Evolutionary conservation across 768 basidiomycete species (phyloP), one percentile per base, ranked within the genome.

Genomic region (Mycena metata): DNA sequence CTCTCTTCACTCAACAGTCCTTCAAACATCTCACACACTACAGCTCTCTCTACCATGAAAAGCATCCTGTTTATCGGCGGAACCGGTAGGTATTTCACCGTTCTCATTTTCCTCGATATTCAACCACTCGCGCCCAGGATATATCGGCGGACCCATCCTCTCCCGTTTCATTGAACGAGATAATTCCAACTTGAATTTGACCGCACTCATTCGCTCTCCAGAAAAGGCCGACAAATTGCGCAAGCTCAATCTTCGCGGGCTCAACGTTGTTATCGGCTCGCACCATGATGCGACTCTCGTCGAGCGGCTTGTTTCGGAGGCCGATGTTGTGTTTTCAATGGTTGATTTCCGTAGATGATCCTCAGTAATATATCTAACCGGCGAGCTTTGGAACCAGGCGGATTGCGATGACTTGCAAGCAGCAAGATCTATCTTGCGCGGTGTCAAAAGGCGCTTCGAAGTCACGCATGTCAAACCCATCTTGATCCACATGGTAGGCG

Each of bases 261-360:
- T 66, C 8, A 66, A 66, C 57, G 10, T 66, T 1, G 50, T 77
- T 17, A 11, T 78, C 16, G 81, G 81, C 13, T 76, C 80, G 30
- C 69, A 80, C 54, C 65, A 74, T 5, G 79, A 83, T 51, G 66
- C 67, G n/a, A 73, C 66, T 3, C 61, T 76, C 21, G 67, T 83
- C 19, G 76, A 76, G 63, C 56, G 70, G 17, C 69, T 76, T 2
- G 77, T 74, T 0, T 69, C 76, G 4, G 69, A 64, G 39, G 77
- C 80, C 2, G 78, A 82, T 26, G 54, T 81, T 33, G 65, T 83
- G 4, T 73, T 83, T 23, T 59, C 77, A 16, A 64, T 66, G 33
- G 82, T 83, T 51, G 16, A 70, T 3, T 1, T 5, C 23, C 21
- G 35, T 50, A 7, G 30, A 12, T 23, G n/a, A 36, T 49, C 5